Base-by-base conservation (phyloP, 805 yeast genomes). In the Naumovozyma baii region DNA sequence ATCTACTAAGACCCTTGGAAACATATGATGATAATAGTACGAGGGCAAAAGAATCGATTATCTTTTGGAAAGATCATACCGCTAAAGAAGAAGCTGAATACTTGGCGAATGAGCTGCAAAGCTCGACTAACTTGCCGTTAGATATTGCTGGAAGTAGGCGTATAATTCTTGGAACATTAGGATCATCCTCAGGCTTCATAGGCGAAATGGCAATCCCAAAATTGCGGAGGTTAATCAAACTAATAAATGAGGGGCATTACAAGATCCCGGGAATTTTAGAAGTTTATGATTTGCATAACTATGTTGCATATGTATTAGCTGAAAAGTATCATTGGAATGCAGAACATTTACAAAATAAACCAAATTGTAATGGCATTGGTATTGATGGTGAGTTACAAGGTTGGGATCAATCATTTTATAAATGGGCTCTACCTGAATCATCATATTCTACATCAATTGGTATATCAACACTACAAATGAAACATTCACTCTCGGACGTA, bases 201-300 rank as follows among this genome's bases (percentile, higher is more conserved):
- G 74, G 78, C 1, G 82, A 76, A 47, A 70, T 77, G 76, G 80
- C 74, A 1, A 44, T 76, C 1, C 76, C 80, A 3, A 77, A 76
- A 49, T 51, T 73, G 36, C 59, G 58, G 38, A 64, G 66, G 55
- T 51, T 71, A 20, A 48, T 61, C 18, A 60, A 63, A 25, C 42
- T 55, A 18, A 37, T 45, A 4, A 22, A 22, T 7, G 26, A 22
- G 26, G 26, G 26, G 10, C 10, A 7, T 22, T 52, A 52, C 1
- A 33, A 33, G 2, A 35, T 37, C 1, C 54, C 51, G n/a, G 31
- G 29, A 53, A 1, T 39, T 3, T 39, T 64, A 4, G 61, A 67
- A 4, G 66, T 73, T 36, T 70, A 70, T 45, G 82, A 76, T 48
- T 59, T 76, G 17, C 73, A 75, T 48, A 77, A 71, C 39, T 76